Evolutionary conservation across 371 early-diverging fungal genomes (phyloP).

Genomic region (Haplosporangium sp.): DNA sequence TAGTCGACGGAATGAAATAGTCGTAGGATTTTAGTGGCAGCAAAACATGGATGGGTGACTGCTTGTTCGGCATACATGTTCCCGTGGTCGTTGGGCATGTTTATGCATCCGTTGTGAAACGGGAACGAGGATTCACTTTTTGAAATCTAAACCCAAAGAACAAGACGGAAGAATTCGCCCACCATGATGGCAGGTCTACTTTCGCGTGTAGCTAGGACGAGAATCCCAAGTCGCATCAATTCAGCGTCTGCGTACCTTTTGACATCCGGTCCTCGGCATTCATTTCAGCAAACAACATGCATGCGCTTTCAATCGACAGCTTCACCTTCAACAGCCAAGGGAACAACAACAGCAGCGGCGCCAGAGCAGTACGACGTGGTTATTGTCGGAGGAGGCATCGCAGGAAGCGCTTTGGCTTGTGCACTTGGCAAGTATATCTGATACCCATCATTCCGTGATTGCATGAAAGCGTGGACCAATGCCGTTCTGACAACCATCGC

Average conservation of each 20-base stretch:
- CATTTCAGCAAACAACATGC: conserved; percentile 7
- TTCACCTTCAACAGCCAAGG: neutral
- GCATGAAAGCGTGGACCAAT: neutral
- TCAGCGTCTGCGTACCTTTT: conserved; percentile 12
- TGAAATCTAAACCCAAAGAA: neutral
- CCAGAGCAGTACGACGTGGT: conserved; percentile 74
- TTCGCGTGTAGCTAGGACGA: conserved; percentile 14
- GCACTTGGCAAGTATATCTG: conserved; percentile 69
- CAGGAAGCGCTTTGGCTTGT: conserved; percentile 88
- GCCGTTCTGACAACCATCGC: neutral
- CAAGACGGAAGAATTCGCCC: neutral
- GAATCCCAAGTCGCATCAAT: conserved; percentile 9
- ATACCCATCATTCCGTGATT: neutral
- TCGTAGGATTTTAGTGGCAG: no score
- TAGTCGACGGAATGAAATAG: no score
- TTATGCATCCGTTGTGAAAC: no score
- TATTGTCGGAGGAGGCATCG: conserved; percentile 95
- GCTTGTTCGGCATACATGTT: no score
- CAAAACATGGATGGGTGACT: no score
- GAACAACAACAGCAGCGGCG: neutral
- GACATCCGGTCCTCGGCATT: conserved; percentile 3
- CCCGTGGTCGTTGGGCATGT: no score
- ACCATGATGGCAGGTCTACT: conserved; percentile 16
- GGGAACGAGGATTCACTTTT: no score
- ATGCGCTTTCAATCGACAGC: conserved; percentile 31